These are phyloP conservation scores for Marasmius sp. DNA, from an alignment of 1,284 basidiomycete species.

Conservation along the genomic window DNA sequence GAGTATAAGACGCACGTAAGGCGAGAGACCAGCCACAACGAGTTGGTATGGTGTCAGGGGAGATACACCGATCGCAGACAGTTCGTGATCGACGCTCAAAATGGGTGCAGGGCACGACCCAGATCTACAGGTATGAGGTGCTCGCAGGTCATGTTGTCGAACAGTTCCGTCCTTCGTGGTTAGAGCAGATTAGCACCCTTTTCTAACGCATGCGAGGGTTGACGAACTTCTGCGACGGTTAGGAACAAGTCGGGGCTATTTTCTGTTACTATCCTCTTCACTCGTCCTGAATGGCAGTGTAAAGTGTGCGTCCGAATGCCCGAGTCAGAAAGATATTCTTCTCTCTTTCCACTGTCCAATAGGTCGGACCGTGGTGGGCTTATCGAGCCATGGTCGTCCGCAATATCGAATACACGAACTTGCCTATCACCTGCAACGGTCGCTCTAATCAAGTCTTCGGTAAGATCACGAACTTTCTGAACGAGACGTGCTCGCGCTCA, in stretches of 20 bases:
- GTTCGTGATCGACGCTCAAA: conserved; percentile 54
- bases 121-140: conserved; percentile 57
- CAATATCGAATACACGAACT: conserved; percentile 82
- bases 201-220: conserved; percentile 1
- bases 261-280: conserved; percentile 84
- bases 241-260: conserved; percentile 83
- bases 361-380: conserved; percentile 18
- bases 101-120: conserved; percentile 68
- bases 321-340: conserved; percentile 37
- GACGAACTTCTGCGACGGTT: conserved; percentile 77
- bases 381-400: conserved; percentile 38
- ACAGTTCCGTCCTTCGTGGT: conserved; percentile 44
- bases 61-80: conserved; percentile 68
- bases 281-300: conserved; percentile 66
- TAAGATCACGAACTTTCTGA: conserved; percentile 21
- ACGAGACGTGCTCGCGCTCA: conserved; percentile 30
- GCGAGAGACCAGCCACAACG: conserved; percentile 72
- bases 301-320: conserved; percentile 55
- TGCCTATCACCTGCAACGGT: conserved; percentile 81
- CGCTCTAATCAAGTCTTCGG: conserved; percentile 40
- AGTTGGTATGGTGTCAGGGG: conserved; percentile 73
- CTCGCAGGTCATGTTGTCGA: conserved; percentile 86
- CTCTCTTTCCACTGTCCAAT: conserved; percentile 25
- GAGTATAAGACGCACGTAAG: conserved; percentile 49
- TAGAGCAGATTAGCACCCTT: neutral